Conservation (phyloP, 371 early-diverging fungal species). For the Zancudomyces culisetae region DNA sequence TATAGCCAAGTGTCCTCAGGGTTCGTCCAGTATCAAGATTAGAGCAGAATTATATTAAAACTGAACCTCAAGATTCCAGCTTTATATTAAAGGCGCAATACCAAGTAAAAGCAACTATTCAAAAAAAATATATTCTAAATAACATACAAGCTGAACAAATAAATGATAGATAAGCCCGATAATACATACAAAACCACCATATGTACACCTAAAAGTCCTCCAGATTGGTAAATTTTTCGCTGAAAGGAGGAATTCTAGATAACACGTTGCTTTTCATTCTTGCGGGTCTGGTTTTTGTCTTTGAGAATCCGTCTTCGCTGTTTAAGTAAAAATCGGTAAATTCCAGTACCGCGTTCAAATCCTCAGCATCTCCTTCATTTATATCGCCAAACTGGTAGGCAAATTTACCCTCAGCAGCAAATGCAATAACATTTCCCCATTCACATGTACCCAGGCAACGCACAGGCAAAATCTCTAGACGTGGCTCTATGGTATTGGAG, state of each 20-base stretch:
- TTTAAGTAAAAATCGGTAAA: slow-evolving; percentile 22
- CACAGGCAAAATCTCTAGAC: slow-evolving; percentile 21
- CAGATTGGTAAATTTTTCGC: neutral
- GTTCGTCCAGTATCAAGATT: too few species aligned
- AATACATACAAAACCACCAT: too few species aligned
- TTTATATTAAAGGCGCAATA: too few species aligned
- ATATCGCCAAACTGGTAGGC: slow-evolving; percentile 24
- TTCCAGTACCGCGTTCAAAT: slow-evolving; percentile 22
- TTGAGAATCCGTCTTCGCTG: slow-evolving; percentile 4
- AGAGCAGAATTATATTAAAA: too few species aligned
- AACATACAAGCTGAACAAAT: too few species aligned
- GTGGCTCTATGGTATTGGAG: slow-evolving; percentile 18
- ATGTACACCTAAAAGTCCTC: too few species aligned
- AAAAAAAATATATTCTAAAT: too few species aligned
- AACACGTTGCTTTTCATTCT: neutral
- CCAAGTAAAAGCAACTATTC: too few species aligned
- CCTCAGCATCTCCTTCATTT: slow-evolving; percentile 19
- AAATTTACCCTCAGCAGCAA: slow-evolving; percentile 18
- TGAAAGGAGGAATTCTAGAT: slow-evolving; percentile 1
- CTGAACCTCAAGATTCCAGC: too few species aligned
- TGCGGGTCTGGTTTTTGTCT: slow-evolving; percentile 1
- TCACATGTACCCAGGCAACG: slow-evolving; percentile 21
- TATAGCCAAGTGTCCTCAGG: too few species aligned
- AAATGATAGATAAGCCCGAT: too few species aligned
- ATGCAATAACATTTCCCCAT: slow-evolving; percentile 19